Base-by-base conservation (phyloP, 306 rosid genomes). In the Alnus glutinosa region DNA sequence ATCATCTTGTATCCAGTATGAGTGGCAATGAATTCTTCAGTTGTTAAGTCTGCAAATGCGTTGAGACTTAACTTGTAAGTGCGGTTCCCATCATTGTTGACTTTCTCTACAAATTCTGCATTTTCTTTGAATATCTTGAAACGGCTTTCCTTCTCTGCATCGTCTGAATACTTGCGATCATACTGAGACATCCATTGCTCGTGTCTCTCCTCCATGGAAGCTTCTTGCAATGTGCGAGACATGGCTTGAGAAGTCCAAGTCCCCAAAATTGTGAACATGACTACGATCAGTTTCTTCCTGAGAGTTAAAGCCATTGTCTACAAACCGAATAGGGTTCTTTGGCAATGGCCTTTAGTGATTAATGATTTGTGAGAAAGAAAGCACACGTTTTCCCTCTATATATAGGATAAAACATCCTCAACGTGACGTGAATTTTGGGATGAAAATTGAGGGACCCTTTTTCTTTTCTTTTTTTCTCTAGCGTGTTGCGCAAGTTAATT, bases 1-100 rank as follows among this genome's bases (percentile, higher is more conserved):
- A 44, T 5, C 34, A 44, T 5, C 34, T 19, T 86, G 78, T 50
- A 73, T 19, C 92, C 83, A 4, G 70, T 81, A 14, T 75, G 55
- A 18, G 78, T 75, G 75, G 86, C 79, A 4, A 62, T 2, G 36
- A 87, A 87, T 77, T 88, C 95, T 78, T 88, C 79, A 7, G 30
- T 63, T 0, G 84, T 85, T 34, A 63, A 69, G 77, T 86, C 83
- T 58, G 87, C 78, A 66, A 52, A 86, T 19, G 34, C 64, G 54
- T 88, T 88, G 57, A 77, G 42, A 1, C 77, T 81, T 13, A 84
- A 46, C 50, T 68, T 79, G 76, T 86, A 90, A 2, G 81, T 74
- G 71, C 28, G 69, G 37, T 88, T 81, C 32, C 55, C 73, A 5
- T n/a, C 82, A 5, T 36, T 83, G 75, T 88, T 86, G 75, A 63